These are phyloP conservation scores for Casuarina glauca DNA, from an alignment of 306 rosid species.

Conservation along the genomic window DNA sequence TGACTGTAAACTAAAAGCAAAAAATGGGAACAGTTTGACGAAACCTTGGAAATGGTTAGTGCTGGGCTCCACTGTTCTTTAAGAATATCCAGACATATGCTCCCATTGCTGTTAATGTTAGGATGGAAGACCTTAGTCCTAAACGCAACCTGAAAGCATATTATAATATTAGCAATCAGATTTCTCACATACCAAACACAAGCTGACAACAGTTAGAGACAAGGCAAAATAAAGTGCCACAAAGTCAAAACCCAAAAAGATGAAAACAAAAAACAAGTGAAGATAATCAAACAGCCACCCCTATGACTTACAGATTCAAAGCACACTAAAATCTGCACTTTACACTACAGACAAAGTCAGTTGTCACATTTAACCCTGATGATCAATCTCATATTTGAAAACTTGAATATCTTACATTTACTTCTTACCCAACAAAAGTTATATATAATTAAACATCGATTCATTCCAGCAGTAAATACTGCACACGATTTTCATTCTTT, in stretches of 20 bases:
- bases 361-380: neutral
- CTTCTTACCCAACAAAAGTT: neutral
- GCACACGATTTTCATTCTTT: neutral
- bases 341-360: neutral
- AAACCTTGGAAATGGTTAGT: constrained; percentile 83
- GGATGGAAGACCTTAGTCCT: constrained; percentile 98
- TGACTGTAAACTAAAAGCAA: neutral
- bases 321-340: neutral
- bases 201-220: neutral
- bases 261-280: neutral
- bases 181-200: neutral
- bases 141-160: constrained; percentile 69
- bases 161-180: constrained; percentile 2
- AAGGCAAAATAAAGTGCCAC: neutral
- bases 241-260: constrained; percentile 1
- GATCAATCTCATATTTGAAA: neutral
- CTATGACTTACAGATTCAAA: neutral
- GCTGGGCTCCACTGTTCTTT: constrained; percentile 95
- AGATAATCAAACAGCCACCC: neutral
- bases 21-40: constrained; percentile 8
- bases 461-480: neutral
- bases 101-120: constrained; percentile 85
- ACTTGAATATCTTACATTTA: neutral
- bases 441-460: neutral
- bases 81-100: constrained; percentile 86